phyloP scores from a whole-genome alignment of 768 basidiomycete species.

The Psilocybe subaeruginosa region DNA sequence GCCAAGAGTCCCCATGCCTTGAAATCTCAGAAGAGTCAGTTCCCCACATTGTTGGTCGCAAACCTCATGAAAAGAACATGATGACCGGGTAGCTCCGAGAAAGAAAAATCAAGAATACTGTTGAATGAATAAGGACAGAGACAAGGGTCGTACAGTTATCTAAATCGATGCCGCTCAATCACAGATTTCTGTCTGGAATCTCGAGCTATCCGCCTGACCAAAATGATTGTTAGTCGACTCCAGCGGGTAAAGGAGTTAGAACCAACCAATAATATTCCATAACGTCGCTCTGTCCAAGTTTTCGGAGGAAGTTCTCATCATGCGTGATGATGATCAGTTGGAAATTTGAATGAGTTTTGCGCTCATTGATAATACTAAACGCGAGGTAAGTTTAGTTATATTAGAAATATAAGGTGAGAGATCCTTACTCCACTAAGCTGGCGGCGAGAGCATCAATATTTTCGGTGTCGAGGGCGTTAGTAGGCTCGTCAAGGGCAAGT shows the following conservation, averaged over 20 bases:
- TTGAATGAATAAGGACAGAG: slow-evolving; percentile 9
- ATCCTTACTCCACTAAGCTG: slow-evolving; percentile 86
- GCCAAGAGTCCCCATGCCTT: background rate
- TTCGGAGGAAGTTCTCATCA: slow-evolving; percentile 92
- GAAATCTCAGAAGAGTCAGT: background rate
- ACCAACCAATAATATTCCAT: slow-evolving; percentile 94
- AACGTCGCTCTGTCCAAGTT: slow-evolving; percentile 88
- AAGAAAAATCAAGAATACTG: background rate
- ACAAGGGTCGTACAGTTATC: slow-evolving; percentile 34
- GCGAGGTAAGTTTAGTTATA: background rate
- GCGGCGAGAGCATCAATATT: slow-evolving; percentile 94
- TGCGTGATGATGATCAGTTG: slow-evolving; percentile 97
- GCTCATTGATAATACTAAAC: slow-evolving; percentile 90
- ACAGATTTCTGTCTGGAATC: slow-evolving; percentile 76
- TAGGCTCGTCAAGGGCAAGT: slow-evolving; percentile 96
- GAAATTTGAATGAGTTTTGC: slow-evolving; percentile 88
- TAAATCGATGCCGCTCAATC: slow-evolving; percentile 71
- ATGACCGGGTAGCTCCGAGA: background rate
- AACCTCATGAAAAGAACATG: background rate
- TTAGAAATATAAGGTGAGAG: background rate
- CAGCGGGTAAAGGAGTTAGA: background rate
- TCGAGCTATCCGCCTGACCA: slow-evolving; percentile 76
- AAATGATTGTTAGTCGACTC: slow-evolving; percentile 6
- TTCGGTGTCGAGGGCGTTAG: slow-evolving; percentile 94
- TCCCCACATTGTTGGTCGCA: background rate